Evolutionary conservation across 1,284 basidiomycete species (phyloP).

Genomic region (Melampsora americana): DNA sequence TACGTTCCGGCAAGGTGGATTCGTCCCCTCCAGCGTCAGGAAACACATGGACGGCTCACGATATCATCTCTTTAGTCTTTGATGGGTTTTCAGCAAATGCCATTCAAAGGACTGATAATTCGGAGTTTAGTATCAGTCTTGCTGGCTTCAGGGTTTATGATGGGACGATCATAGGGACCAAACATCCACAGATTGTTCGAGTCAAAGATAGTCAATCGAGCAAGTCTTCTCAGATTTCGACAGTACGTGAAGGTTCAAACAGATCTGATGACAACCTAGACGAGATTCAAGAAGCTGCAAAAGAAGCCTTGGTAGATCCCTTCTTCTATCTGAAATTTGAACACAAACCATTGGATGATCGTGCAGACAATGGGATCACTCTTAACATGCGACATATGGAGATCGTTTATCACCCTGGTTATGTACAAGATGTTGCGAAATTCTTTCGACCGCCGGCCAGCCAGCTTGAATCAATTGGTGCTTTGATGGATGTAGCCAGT

Average conservation of each 20-base stretch:
- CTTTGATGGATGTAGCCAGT: slow-evolving; percentile 72
- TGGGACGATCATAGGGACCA: slow-evolving; percentile 74
- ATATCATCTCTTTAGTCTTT: slow-evolving; percentile 84
- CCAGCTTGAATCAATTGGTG: slow-evolving; percentile 86
- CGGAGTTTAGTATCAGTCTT: slow-evolving; percentile 76
- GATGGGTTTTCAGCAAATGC: slow-evolving; percentile 82
- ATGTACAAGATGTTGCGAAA: slow-evolving; percentile 83
- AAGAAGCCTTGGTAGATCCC: slow-evolving; percentile 59
- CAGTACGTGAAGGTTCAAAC: slow-evolving; percentile 48
- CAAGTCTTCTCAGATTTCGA: slow-evolving; percentile 48
- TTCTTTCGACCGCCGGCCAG: slow-evolving; percentile 95
- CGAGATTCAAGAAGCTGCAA: slow-evolving; percentile 47
- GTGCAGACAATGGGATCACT: slow-evolving; percentile 85
- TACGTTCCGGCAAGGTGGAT: slow-evolving; percentile 66
- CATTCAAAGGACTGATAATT: slow-evolving; percentile 79
- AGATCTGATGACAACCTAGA: slow-evolving; percentile 51
- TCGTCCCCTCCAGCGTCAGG: not conserved
- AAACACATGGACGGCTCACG: slow-evolving; percentile 51
- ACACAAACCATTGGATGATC: slow-evolving; percentile 84
- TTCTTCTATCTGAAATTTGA: slow-evolving; percentile 94
- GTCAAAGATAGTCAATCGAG: slow-evolving; percentile 66
- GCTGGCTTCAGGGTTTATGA: slow-evolving; percentile 88
- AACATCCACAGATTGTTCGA: slow-evolving; percentile 88
- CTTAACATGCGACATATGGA: slow-evolving; percentile 95
- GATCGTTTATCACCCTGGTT: slow-evolving; percentile 92